These are phyloP conservation scores for Syzygium grande DNA, from an alignment of 345 rosid species.

Conservation along the genomic window DNA sequence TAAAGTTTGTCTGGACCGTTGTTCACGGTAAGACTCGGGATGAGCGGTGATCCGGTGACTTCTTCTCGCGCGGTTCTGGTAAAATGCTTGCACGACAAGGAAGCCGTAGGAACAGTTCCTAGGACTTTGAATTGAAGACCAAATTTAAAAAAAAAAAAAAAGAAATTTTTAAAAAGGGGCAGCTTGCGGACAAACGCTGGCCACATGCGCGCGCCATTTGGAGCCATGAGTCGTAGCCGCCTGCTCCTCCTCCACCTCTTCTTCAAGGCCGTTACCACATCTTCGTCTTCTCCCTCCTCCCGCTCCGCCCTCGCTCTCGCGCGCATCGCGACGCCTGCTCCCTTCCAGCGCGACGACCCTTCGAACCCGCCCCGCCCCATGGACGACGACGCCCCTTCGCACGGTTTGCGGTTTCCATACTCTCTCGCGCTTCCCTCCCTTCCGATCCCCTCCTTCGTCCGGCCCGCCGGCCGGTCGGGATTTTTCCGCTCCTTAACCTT, in stretches of 20 bases:
- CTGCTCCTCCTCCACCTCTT: background rate
- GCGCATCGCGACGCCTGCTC: background rate
- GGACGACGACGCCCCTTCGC: background rate
- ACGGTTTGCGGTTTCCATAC: background rate
- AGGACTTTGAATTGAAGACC: background rate
- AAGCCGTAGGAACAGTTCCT: background rate
- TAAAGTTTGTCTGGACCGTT: background rate
- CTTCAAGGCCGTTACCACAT: background rate
- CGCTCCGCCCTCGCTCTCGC: background rate
- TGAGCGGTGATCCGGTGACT: background rate
- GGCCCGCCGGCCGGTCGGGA: background rate
- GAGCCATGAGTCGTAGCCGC: background rate
- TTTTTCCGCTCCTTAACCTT: background rate
- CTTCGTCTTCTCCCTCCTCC: background rate
- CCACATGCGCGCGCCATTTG: conserved; percentile 11
- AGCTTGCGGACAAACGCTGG: conserved; percentile 8
- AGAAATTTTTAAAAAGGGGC: too few relatives aligned
- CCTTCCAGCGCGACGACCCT: background rate
- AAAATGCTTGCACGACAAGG: background rate
- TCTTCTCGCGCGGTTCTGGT: background rate
- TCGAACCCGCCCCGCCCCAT: background rate
- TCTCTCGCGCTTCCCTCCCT: background rate
- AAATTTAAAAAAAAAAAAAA: background rate
- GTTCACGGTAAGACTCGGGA: background rate
- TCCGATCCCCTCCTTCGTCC: background rate